phyloP scores from a whole-genome alignment of 352 stramenopile species.

The Phytopythium sindhum region DNA sequence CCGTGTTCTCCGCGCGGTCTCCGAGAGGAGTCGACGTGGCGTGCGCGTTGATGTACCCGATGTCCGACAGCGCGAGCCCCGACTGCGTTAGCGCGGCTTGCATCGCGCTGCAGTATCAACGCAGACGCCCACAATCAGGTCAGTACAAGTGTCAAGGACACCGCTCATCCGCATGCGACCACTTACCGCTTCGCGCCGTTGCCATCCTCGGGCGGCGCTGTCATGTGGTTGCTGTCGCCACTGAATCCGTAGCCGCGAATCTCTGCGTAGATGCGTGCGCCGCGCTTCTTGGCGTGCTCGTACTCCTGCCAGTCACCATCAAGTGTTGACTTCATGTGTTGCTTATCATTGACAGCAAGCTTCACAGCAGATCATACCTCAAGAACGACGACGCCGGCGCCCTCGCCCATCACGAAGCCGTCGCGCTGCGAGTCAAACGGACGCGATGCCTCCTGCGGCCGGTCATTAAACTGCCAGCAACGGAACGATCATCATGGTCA shows the following conservation, averaged over 20 bases:
- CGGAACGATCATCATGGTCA: background rate
- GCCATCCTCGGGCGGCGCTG: conserved; percentile 57
- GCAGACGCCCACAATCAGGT: background rate
- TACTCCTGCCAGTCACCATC: conserved; percentile 38
- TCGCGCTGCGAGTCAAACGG: conserved; percentile 95
- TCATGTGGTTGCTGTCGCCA: conserved; percentile 95
- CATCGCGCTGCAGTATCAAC: conserved; percentile 80
- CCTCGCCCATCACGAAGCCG: conserved; percentile 97
- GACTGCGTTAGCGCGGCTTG: conserved; percentile 82
- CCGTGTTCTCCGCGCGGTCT: conserved; percentile 92
- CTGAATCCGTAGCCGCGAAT: conserved; percentile 94
- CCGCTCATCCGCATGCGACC: background rate
- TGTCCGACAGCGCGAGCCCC: conserved; percentile 65
- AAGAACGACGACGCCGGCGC: conserved; percentile 62
- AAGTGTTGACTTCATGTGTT: background rate
- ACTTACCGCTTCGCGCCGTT: conserved; percentile 53
- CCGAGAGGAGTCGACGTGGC: conserved; percentile 97
- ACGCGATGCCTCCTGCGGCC: conserved; percentile 81
- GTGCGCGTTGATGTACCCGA: conserved; percentile 98
- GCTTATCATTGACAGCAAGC: background rate
- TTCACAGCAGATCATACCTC: conserved; percentile 20
- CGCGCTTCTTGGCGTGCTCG: conserved; percentile 91
- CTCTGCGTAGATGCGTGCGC: conserved; percentile 94
- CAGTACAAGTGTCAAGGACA: background rate
- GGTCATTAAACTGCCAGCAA: conserved; percentile 89